A percentile compares a stretch with the other conserved stretches of the same genome.
Evolutionary conservation across 2,329 filamentous ascomycete genomes (phyloP).

Genomic region (Penicillium brevicompactum): DNA sequence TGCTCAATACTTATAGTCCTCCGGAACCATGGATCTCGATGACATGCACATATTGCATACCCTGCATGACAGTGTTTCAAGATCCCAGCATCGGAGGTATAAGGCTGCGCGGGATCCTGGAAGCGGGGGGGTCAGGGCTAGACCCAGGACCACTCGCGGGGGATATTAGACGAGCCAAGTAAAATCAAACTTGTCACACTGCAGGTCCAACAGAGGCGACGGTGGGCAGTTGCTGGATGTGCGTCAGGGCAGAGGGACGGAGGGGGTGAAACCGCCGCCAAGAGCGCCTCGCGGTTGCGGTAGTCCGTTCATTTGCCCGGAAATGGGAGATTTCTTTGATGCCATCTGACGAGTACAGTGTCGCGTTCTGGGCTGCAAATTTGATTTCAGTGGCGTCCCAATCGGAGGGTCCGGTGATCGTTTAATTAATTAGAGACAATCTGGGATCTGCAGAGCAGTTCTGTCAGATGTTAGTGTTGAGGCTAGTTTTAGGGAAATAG

Average conservation of each 20-base stretch:
- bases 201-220: neutral
- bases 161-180: conserved; percentile 4
- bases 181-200: neutral
- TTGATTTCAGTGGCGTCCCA: neutral
- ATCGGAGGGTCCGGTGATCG: neutral
- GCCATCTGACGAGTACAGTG: neutral
- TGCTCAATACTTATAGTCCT: neutral
- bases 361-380: neutral
- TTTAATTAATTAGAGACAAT: neutral
- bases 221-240: neutral
- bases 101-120: neutral
- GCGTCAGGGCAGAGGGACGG: neutral
- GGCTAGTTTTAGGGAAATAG: neutral
- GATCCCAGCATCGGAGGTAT: neutral
- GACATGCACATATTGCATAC: neutral
- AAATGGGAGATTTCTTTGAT: neutral
- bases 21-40: neutral
- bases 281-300: conserved; percentile 10
- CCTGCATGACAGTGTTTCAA: conserved; percentile 1
- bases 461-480: too few relatives aligned
- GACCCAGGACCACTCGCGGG: neutral
- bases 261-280: conserved; percentile 7
- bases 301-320: conserved; percentile 5
- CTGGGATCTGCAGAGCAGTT: neutral
- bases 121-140: neutral